Percentiles rank a stretch among this genome's conserved stretches.
phyloP scores from a whole-genome alignment of 257 asterid species.

The Cinchona pubescens region DNA sequence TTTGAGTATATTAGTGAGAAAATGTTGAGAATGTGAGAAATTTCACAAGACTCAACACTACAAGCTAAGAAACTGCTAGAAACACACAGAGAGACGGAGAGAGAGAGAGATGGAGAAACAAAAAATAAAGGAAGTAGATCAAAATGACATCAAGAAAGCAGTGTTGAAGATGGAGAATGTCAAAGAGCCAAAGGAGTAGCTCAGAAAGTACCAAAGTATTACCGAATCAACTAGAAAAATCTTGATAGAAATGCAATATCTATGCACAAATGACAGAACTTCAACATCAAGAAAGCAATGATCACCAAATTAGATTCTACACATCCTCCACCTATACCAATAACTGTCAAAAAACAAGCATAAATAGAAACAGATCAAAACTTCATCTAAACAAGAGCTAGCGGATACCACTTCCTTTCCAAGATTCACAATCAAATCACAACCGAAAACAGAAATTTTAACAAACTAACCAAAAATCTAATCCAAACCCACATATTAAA shows the following conservation, averaged over 20 bases:
- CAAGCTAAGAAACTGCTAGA: neutral
- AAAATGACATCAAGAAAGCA: too few relatives aligned
- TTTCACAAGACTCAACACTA: neutral
- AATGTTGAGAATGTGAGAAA: neutral
- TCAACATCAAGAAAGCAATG: neutral
- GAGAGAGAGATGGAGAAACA: neutral
- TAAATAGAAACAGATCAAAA: neutral
- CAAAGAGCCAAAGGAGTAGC: too few relatives aligned
- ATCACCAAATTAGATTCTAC: neutral
- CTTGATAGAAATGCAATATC: neutral
- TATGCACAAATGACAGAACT: neutral
- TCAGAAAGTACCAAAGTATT: too few relatives aligned
- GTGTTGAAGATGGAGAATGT: too few relatives aligned
- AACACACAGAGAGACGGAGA: neutral
- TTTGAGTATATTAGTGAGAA: neutral
- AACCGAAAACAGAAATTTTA: neutral
- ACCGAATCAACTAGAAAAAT: neutral
- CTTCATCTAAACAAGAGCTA: neutral
- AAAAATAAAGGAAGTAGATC: too few relatives aligned
- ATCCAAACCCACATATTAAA: neutral
- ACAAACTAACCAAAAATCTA: neutral
- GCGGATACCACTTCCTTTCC: neutral
- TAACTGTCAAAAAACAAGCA: neutral
- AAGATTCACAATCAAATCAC: constrained; percentile 4
- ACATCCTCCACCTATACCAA: neutral